Evolutionary conservation across 257 asterid species (phyloP), one percentile per base, ranked within the genome.

Genomic region (Solanum etuberosum): DNA sequence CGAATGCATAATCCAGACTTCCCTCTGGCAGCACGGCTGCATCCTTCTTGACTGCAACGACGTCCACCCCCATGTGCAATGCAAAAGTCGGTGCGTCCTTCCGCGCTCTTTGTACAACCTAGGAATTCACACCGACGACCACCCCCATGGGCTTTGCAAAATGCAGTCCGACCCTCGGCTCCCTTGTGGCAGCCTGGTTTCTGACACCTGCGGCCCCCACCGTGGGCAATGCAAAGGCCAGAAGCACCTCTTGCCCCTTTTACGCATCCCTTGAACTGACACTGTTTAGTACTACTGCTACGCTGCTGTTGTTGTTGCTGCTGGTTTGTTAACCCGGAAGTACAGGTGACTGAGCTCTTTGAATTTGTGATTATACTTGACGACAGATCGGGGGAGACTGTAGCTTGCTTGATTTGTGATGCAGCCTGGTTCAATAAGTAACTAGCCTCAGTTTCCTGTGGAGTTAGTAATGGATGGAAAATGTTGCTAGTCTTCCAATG

Each of bases 241-340:
- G 99, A 94, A 35, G 99, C 99, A 83, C 99, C 99, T 89, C 98
- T 90, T 63, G 99, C 99, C 48, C 98, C 99, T 90, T 96, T 96
- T 70, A 86, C 51, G 82, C 99, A 96, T 76, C 98, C 99, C 85
- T 92, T 92, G 90, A 93, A 93, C 93, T 93, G 98, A 89, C 99
- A 96, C 84, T 90, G 95, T 87, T 94, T 96, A 21, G 94, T 89
- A 89, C 91, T 91, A 82, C 81, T 38, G 76, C 20, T 84, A 84
- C 63, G 70, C 13, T 48, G 86, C 67, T 81, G 86, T 15, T 84
- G 86, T 21, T 84, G 94, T 91, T 94, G 95, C 59, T 91, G 94
- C 57, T 87, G 90, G 76, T 91, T 91, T 25, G 96, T 91, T 93
- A 93, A 92, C 96, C 98, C 98, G 94, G 99, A 97, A 97, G 98